These are phyloP conservation scores for Hyphodiscus sp. DNA, from an alignment of 2,329 filamentous ascomycete genomes.

Conservation along the genomic window DNA sequence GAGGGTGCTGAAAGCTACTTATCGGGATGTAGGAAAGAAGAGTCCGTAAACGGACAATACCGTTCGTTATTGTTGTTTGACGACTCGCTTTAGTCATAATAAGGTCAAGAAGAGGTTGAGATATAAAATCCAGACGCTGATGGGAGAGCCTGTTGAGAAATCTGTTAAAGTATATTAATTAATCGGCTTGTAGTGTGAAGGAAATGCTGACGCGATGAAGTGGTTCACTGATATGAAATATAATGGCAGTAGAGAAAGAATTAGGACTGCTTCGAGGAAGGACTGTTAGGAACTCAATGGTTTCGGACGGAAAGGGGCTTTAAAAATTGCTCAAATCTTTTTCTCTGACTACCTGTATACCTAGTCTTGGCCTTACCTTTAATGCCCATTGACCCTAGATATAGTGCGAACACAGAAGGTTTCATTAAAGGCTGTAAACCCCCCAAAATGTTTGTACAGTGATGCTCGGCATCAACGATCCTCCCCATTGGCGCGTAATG, in stretches of 20 bases:
- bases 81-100: conserved; percentile 65
- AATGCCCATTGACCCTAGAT: conserved; percentile 8
- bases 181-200: background rate
- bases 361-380: conserved; percentile 1
- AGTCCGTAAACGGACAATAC: conserved; percentile 5
- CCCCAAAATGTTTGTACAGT: conserved; percentile 11
- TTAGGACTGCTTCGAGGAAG: background rate
- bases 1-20: background rate
- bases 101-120: conserved; percentile 64
- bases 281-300: background rate
- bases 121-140: conserved; percentile 57
- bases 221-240: background rate
- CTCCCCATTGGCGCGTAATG: background rate
- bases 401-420: conserved; percentile 15
- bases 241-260: background rate
- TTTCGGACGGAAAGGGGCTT: background rate
- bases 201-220: background rate
- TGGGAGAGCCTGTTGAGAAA: conserved; percentile 28
- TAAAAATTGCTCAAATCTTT: background rate
- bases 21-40: conserved; percentile 11
- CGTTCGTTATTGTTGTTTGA: conserved; percentile 60
- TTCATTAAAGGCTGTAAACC: conserved; percentile 17
- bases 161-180: background rate
- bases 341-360: conserved; percentile 2
- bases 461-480: background rate